Evolutionary conservation across 306 rosid species (phyloP).

Genomic region (Dryas octopetala): DNA sequence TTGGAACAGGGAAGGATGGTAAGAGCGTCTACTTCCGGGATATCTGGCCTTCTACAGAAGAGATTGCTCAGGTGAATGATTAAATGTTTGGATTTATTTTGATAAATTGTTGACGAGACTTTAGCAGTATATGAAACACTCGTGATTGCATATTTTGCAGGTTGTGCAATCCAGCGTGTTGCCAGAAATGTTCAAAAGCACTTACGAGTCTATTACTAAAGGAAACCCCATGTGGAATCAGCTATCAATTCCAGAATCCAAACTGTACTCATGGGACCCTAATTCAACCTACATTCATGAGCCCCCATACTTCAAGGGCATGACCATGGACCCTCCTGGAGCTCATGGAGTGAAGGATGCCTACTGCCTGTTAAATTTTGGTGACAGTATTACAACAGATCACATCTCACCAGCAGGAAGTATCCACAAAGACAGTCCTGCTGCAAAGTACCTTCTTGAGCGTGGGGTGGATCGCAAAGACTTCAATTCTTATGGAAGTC

Average conservation of each 20-base stretch:
- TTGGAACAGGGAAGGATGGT: constrained; percentile 88
- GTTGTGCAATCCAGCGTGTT: constrained; percentile 87
- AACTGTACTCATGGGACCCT: constrained; percentile 83
- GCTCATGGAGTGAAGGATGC: constrained; percentile 88
- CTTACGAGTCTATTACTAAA: constrained; percentile 76
- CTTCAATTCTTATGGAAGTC: constrained; percentile 95
- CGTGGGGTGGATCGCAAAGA: constrained; percentile 80
- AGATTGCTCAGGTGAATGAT: constrained; percentile 67
- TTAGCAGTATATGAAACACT: constrained; percentile 2
- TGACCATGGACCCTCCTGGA: constrained; percentile 87
- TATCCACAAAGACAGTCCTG: constrained; percentile 92
- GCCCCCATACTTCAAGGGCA: constrained; percentile 86
- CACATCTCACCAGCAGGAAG: constrained; percentile 98
- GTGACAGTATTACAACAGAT: constrained; percentile 95
- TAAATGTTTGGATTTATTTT: constrained; percentile 14
- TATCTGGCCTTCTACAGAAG: constrained; percentile 89
- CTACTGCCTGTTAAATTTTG: constrained; percentile 79
- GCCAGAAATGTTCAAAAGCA: constrained; percentile 77
- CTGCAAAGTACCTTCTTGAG: constrained; percentile 78
- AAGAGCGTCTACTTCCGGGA: constrained; percentile 71
- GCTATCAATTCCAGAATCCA: constrained; percentile 57
- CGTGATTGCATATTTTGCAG: constrained; percentile 41
- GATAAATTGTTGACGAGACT: constrained; percentile 7
- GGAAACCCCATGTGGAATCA: constrained; percentile 89
- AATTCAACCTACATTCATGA: constrained; percentile 90